Conservation (phyloP, 192 early-diverging fungal genomes). For the Cetraspora pellucida region DNA sequence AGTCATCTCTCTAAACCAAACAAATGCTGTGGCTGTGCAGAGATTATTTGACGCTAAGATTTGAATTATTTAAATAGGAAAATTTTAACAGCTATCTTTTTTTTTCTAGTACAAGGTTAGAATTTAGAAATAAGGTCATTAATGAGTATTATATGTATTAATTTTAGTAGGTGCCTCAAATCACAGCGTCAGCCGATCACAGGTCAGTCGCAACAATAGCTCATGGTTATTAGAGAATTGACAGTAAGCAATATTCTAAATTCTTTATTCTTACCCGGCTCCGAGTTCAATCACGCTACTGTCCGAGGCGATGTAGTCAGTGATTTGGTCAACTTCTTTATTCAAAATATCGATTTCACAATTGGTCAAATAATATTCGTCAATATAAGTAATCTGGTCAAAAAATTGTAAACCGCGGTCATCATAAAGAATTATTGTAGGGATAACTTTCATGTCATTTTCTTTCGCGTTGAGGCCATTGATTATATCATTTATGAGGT, state of each 20-base stretch:
- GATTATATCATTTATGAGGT: conserved; percentile 39
- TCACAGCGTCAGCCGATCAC: too few relatives aligned
- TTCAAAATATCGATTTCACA: conserved; percentile 85
- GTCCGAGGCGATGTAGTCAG: conserved; percentile 63
- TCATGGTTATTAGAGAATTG: too few relatives aligned
- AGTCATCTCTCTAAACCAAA: background rate
- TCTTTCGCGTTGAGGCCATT: conserved; percentile 35
- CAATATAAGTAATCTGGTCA: conserved; percentile 85
- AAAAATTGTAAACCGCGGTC: conserved; percentile 82
- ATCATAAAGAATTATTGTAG: conserved; percentile 87
- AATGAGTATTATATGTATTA: too few relatives aligned
- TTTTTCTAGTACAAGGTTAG: too few relatives aligned
- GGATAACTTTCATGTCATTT: conserved; percentile 59
- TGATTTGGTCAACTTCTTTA: conserved; percentile 61
- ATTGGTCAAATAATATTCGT: conserved; percentile 87
- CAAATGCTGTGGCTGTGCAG: too few relatives aligned
- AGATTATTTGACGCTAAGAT: too few relatives aligned
- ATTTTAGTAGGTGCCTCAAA: too few relatives aligned
- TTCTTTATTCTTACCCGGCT: conserved; percentile 67
- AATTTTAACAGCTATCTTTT: too few relatives aligned
- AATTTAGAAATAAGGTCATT: too few relatives aligned
- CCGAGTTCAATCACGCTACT: conserved; percentile 86
- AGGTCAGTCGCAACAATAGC: too few relatives aligned
- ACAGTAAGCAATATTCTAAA: too few relatives aligned
- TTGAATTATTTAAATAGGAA: too few relatives aligned